These are phyloP conservation scores for Nemania serpens DNA, from an alignment of 2,329 filamentous ascomycete species.

Conservation along the genomic window DNA sequence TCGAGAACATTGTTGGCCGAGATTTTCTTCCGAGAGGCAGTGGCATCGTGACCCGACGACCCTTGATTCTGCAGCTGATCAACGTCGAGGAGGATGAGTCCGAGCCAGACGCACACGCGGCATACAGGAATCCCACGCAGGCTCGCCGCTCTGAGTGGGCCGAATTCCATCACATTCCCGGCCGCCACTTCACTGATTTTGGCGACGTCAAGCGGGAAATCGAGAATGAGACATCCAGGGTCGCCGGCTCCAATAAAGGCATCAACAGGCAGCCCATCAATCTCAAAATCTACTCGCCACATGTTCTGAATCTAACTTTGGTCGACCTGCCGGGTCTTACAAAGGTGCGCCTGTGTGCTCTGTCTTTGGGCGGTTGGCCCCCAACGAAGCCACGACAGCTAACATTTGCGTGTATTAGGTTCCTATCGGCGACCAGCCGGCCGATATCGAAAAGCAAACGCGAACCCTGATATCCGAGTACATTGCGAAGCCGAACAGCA, in stretches of 20 bases:
- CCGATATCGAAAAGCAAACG: conserved; percentile 98
- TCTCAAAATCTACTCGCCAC: conserved; percentile 96
- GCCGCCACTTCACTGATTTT: conserved; percentile 89
- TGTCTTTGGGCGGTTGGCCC: background rate
- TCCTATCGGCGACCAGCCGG: conserved; percentile 95
- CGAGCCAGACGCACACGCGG: conserved; percentile 66
- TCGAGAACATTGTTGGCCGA: conserved; percentile 97
- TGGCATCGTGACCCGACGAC: conserved; percentile 92
- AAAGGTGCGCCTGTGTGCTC: conserved; percentile 65
- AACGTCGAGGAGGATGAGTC: conserved; percentile 83
- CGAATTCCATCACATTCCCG: conserved; percentile 94
- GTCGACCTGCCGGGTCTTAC: conserved; percentile 96
- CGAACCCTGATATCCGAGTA: conserved; percentile 96
- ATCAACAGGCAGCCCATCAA: conserved; percentile 98
- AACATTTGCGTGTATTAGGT: conserved; percentile 58
- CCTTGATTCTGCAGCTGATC: conserved; percentile 96
- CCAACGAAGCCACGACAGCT: conserved; percentile 16
- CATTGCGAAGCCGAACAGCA: conserved; percentile 98
- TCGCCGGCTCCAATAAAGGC: conserved; percentile 93
- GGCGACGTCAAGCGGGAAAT: conserved; percentile 93
- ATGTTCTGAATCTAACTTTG: conserved; percentile 93
- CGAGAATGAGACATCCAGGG: conserved; percentile 92
- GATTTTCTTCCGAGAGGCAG: conserved; percentile 96
- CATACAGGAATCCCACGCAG: conserved; percentile 78
- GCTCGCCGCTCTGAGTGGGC: conserved; percentile 76